phyloP scores from a whole-genome alignment of 768 basidiomycete genomes.

The Suillus placidus region DNA sequence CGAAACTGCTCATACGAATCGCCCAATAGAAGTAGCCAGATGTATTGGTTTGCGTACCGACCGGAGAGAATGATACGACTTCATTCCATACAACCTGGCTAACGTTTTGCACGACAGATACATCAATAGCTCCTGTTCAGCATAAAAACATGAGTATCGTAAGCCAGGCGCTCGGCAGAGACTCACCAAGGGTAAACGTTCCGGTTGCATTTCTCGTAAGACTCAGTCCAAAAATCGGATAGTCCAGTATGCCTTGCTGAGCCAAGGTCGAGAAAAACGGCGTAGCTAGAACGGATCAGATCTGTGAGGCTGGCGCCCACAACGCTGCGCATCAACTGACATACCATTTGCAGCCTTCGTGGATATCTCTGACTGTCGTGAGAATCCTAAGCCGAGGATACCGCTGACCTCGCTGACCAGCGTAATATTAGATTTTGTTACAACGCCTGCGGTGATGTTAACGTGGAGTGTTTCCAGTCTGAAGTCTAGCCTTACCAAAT shows the following conservation, averaged over 20 bases:
- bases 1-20: slow-evolving; percentile 57
- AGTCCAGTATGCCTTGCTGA: slow-evolving; percentile 63
- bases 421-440: slow-evolving; percentile 63
- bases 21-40: slow-evolving; percentile 82
- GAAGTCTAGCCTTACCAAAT: slow-evolving; percentile 54
- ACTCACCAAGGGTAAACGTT: slow-evolving; percentile 62
- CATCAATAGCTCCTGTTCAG: slow-evolving; percentile 74
- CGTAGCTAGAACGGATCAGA: slow-evolving; percentile 45
- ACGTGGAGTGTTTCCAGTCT: neutral
- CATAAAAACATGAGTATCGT: neutral
- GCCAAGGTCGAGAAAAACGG: slow-evolving; percentile 70
- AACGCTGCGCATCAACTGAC: slow-evolving; percentile 21
- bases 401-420: slow-evolving; percentile 69
- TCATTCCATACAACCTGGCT: slow-evolving; percentile 71
- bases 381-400: slow-evolving; percentile 75
- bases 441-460: slow-evolving; percentile 47
- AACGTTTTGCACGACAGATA: slow-evolving; percentile 61
- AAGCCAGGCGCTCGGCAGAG: neutral
- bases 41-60: slow-evolving; percentile 54
- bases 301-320: neutral
- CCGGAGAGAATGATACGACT: slow-evolving; percentile 73
- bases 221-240: slow-evolving; percentile 77
- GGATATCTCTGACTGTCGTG: slow-evolving; percentile 67
- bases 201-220: slow-evolving; percentile 63
- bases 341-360: slow-evolving; percentile 50